phyloP scores from a whole-genome alignment of 2,329 filamentous ascomycete genomes.

The Colletotrichum kahawae region DNA sequence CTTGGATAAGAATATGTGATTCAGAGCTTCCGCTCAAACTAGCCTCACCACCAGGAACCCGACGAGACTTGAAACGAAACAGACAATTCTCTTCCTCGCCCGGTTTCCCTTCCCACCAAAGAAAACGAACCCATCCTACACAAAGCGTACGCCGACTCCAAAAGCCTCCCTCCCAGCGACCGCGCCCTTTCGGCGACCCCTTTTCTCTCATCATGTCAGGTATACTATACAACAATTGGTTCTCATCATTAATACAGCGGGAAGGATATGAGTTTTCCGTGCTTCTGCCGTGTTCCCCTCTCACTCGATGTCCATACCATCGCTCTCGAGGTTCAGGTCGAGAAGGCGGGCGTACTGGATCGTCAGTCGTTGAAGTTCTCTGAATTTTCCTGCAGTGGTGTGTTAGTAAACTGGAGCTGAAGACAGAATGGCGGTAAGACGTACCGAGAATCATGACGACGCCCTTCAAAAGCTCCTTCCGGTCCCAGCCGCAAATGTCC shows the following conservation, averaged over 20 bases:
- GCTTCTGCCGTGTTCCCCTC: not conserved
- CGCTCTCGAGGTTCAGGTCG: conserved; percentile 60
- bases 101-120: not conserved
- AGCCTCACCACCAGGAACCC: not conserved
- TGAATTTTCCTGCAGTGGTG: conserved; percentile 76
- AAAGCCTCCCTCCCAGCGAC: not conserved
- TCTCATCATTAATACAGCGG: conserved; percentile 6
- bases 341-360: conserved; percentile 91
- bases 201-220: conserved; percentile 4
- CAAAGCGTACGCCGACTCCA: conserved; percentile 10
- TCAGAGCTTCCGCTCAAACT: not conserved
- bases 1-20: too few relatives aligned
- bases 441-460: conserved; percentile 92
- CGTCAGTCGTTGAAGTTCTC: conserved; percentile 92
- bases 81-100: not conserved
- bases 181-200: not conserved
- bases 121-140: not conserved
- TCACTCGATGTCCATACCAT: conserved; percentile 44
- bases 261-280: not conserved
- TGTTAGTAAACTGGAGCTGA: conserved; percentile 33
- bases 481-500: conserved; percentile 88
- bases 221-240: conserved; percentile 18
- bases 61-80: not conserved
- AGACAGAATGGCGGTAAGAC: conserved; percentile 33
- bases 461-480: conserved; percentile 85